Percentiles rank a stretch among this genome's conserved stretches.
These are phyloP conservation scores for Xylaria nigripes DNA, from an alignment of 495 filamentous ascomycete genomes.

Conservation along the genomic window DNA sequence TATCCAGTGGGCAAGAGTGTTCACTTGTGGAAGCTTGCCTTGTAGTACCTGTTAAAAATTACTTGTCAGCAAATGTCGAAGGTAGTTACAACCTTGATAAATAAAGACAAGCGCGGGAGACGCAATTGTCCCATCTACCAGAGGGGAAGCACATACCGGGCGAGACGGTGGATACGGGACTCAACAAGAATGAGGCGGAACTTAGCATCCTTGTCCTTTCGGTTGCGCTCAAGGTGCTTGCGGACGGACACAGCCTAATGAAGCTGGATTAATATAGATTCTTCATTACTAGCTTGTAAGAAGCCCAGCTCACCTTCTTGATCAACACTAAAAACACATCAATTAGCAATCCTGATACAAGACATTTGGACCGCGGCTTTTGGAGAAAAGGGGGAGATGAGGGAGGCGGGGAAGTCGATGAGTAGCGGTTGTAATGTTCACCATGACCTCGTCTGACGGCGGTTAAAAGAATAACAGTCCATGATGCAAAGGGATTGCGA, in stretches of 20 bases:
- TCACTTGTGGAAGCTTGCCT: conserved; percentile 2
- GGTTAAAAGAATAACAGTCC: not conserved
- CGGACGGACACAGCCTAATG: conserved; percentile 85
- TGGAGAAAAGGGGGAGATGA: not conserved
- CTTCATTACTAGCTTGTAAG: not conserved
- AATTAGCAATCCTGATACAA: conserved; percentile 6
- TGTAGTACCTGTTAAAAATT: conserved; percentile 8
- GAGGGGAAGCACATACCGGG: conserved; percentile 41
- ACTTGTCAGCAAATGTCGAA: not conserved
- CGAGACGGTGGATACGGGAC: conserved; percentile 98
- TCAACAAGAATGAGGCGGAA: conserved; percentile 99
- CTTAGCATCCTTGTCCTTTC: conserved; percentile 99
- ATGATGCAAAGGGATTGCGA: not conserved
- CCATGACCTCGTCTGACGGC: not conserved
- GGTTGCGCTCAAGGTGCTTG: conserved; percentile 99
- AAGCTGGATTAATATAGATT: conserved; percentile 33
- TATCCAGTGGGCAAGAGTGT: not conserved
- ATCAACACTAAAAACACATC: conserved; percentile 72
- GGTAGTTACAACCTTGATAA: not conserved
- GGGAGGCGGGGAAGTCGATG: not conserved
- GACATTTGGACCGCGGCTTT: not conserved
- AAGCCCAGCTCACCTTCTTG: conserved; percentile 74
- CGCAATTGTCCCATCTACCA: not conserved
- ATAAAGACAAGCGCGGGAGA: not conserved
- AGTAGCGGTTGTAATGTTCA: not conserved